A percentile compares a stretch with the other conserved stretches of the same genome.
phyloP scores from a whole-genome alignment of 2,329 filamentous ascomycete genomes.

The Periconia macrospinosa region DNA sequence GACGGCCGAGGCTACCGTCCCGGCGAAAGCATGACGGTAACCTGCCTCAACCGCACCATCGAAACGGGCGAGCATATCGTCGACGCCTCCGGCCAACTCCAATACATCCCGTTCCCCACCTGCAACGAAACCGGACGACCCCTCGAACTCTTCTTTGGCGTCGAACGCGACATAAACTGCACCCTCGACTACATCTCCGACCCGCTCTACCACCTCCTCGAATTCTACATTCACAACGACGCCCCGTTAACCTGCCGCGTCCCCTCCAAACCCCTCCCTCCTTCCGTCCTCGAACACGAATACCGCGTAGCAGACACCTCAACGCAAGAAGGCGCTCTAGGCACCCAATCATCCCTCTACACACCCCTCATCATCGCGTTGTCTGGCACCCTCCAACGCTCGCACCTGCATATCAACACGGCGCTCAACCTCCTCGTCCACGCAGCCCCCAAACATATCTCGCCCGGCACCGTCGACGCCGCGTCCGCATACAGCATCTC shows the following conservation, averaged over 20 bases:
- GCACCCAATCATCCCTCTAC: constrained; percentile 51
- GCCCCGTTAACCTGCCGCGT: constrained; percentile 90
- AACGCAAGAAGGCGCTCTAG: constrained; percentile 39
- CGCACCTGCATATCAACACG: constrained; percentile 83
- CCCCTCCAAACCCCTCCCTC: constrained; percentile 69
- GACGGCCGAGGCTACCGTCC: constrained; percentile 47
- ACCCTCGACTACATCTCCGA: constrained; percentile 77
- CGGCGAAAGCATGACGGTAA: constrained; percentile 54
- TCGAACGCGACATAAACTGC: constrained; percentile 78
- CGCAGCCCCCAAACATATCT: constrained; percentile 56
- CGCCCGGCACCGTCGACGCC: constrained; percentile 79
- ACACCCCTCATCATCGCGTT: constrained; percentile 87
- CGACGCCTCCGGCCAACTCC: constrained; percentile 75
- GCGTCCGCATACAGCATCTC: constrained; percentile 85
- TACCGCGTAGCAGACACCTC: constrained; percentile 43
- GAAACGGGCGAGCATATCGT: constrained; percentile 55
- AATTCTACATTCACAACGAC: constrained; percentile 98
- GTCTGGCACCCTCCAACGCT: constrained; percentile 83
- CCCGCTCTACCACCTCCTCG: constrained; percentile 81
- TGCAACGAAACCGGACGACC: constrained; percentile 87
- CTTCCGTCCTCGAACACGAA: constrained; percentile 35
- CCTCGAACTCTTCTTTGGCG: constrained; percentile 83
- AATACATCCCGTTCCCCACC: constrained; percentile 87
- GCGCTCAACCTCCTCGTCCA: constrained; percentile 87
- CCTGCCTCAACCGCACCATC: constrained; percentile 55